Conservation (phyloP, 495 filamentous ascomycete species). For the Lentithecium fluviatile region DNA sequence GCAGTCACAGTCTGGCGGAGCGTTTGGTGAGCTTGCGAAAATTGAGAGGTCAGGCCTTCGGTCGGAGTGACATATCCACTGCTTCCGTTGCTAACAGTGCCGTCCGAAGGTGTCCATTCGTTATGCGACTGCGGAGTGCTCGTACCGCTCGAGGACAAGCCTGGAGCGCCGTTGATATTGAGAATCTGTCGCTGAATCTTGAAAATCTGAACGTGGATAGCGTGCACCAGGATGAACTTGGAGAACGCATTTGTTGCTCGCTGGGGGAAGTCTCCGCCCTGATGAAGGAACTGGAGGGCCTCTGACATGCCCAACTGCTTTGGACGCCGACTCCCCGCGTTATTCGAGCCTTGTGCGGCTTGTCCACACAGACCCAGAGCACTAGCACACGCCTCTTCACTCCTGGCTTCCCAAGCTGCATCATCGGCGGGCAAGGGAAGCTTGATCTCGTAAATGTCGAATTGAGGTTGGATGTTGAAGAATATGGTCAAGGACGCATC, state of each 20-base stretch:
- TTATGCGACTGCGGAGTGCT: conserved; percentile 51
- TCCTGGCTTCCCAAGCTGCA: conserved; percentile 62
- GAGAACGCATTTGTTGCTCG: conserved; percentile 62
- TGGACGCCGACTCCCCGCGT: conserved; percentile 55
- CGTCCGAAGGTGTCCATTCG: conserved; percentile 48
- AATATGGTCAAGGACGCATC: conserved; percentile 62
- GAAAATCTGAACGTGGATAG: conserved; percentile 47
- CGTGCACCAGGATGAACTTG: conserved; percentile 70
- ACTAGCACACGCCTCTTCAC: conserved; percentile 56
- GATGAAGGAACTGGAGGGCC: conserved; percentile 54
- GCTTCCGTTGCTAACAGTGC: conserved; percentile 40
- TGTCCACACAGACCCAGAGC: conserved; percentile 58
- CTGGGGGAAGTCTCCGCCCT: conserved; percentile 52
- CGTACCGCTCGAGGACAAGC: conserved; percentile 40
- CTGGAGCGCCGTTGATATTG: conserved; percentile 1
- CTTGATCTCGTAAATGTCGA: conserved; percentile 56
- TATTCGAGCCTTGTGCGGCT: conserved; percentile 49
- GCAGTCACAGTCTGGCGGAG: conserved; percentile 46
- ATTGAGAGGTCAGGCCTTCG: conserved; percentile 27
- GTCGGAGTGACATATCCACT: conserved; percentile 56
- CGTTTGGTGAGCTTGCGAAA: conserved; percentile 41
- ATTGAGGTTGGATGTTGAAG: conserved; percentile 59
- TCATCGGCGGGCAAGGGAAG: conserved; percentile 66
- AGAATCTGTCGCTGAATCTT: conserved; percentile 24
- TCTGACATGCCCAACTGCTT: conserved; percentile 59